Conservation (phyloP, 2,329 filamentous ascomycete species). For the Falciphora oryzae region DNA sequence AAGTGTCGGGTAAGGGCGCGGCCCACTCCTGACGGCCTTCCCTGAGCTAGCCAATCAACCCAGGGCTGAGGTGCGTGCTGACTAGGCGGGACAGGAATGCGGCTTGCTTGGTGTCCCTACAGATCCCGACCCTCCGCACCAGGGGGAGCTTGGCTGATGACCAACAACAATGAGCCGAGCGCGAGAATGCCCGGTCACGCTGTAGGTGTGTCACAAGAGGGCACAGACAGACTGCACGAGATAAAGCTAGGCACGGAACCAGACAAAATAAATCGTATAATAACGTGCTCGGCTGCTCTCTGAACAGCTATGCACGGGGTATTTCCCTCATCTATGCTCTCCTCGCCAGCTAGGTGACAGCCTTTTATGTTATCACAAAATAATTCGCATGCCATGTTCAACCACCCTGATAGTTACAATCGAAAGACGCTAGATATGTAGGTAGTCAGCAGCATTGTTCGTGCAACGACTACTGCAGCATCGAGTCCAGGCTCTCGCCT, state of each 20-base stretch:
- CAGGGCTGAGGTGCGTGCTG: neutral
- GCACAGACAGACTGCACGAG: neutral
- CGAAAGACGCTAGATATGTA: neutral
- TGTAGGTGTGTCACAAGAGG: neutral
- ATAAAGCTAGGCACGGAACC: too few relatives aligned
- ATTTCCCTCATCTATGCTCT: neutral
- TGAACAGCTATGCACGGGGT: neutral
- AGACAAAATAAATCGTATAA: neutral
- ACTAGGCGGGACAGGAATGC: neutral
- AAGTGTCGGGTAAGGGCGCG: neutral
- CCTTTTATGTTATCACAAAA: neutral
- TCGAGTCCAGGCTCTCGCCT: constrained; percentile 84
- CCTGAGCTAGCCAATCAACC: neutral
- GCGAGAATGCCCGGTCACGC: too few relatives aligned
- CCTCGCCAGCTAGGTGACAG: neutral
- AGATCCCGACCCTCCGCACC: neutral
- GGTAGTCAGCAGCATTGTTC: constrained; percentile 16
- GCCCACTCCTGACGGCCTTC: neutral
- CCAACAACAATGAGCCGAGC: neutral
- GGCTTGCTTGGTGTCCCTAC: neutral
- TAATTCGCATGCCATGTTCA: neutral
- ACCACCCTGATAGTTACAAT: neutral
- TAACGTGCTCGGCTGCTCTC: neutral
- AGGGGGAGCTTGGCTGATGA: neutral
- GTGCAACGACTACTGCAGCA: constrained; percentile 68